A percentile compares a stretch with the other conserved stretches of the same genome.
Conservation (phyloP, 1,284 basidiomycete genomes). For the Inonotus obliquus region DNA sequence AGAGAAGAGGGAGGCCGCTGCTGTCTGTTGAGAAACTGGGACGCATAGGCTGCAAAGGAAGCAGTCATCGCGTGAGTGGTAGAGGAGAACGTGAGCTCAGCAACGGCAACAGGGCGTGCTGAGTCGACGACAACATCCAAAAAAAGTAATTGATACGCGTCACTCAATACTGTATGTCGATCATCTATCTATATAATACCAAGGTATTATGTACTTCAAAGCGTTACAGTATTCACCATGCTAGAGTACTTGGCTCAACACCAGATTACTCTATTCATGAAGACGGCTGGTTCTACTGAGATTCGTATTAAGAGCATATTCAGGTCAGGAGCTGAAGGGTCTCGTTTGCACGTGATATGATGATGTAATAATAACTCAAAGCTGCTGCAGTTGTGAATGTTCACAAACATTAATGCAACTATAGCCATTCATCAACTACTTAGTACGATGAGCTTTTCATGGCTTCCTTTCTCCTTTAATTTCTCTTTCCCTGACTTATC, state of each 20-base stretch:
- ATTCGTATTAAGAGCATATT: neutral
- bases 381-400: no score
- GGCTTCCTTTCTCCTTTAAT: constrained; percentile 13
- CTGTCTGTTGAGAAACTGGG: constrained; percentile 56
- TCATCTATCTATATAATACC: neutral
- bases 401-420: no score
- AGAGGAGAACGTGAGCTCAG: neutral
- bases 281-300: neutral
- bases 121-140: neutral
- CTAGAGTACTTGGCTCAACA: neutral
- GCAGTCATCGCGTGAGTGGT: constrained; percentile 37
- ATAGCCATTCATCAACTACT: neutral
- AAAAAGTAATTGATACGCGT: constrained; percentile 3
- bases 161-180: neutral
- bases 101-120: neutral
- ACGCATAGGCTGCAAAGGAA: constrained; percentile 65
- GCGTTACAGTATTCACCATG: no score
- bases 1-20: constrained; percentile 31
- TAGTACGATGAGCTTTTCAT: constrained; percentile 16
- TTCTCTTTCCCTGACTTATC: constrained; percentile 40
- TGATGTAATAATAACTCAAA: neutral
- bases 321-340: neutral
- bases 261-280: neutral
- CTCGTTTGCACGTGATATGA: neutral
- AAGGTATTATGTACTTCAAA: neutral